phyloP scores from a whole-genome alignment of 768 basidiomycete genomes.

The Baorangia bicolor region DNA sequence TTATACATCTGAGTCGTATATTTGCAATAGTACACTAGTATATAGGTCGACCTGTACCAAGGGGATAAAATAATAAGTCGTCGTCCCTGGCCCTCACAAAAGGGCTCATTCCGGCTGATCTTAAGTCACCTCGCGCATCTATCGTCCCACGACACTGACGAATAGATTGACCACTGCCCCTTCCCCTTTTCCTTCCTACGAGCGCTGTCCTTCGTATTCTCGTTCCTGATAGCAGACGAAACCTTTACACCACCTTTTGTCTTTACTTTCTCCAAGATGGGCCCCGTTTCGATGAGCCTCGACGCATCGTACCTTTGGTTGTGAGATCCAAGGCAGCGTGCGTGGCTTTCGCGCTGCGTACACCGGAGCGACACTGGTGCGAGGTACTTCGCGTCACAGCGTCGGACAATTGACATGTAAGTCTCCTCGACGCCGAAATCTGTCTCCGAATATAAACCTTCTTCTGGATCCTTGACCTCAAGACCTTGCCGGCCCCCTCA shows the following conservation, averaged over 20 bases:
- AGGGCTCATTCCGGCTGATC: too few relatives aligned
- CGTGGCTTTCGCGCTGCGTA: constrained; percentile 16
- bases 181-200: constrained; percentile 25
- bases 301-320: constrained; percentile 25
- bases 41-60: too few relatives aligned
- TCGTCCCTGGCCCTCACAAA: too few relatives aligned
- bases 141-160: too few relatives aligned
- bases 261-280: constrained; percentile 17
- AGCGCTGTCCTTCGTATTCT: neutral
- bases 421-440: constrained; percentile 13
- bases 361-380: constrained; percentile 12
- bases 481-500: neutral
- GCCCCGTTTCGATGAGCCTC: constrained; percentile 30
- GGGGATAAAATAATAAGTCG: too few relatives aligned
- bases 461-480: constrained; percentile 22
- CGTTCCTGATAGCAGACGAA: constrained; percentile 15
- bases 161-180: constrained; percentile 30
- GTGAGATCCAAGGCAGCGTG: neutral
- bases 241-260: constrained; percentile 9
- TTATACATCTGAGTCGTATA: too few relatives aligned
- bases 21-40: too few relatives aligned
- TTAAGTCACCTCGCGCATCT: too few relatives aligned
- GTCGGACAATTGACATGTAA: neutral
- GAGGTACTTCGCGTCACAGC: constrained; percentile 9
- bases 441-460: constrained; percentile 18